Evolutionary conservation across 2,329 filamentous ascomycete species (phyloP), one percentile per base, ranked within the genome.

Genomic region (Clonostachys rosea): DNA sequence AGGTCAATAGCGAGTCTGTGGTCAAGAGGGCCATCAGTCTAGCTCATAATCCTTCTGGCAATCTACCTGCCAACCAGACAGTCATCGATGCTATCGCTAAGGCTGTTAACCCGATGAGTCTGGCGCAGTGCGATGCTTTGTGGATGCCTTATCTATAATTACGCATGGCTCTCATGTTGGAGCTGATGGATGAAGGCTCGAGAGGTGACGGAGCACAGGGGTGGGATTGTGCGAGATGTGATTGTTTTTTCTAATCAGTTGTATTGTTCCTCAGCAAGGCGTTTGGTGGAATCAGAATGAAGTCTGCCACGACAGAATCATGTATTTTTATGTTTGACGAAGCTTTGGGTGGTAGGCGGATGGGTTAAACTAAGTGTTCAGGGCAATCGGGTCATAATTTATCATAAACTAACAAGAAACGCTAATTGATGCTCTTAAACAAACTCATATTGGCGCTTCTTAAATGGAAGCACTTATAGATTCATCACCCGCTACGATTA

Each of bases 61-160:
- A 91, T 61, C 70, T 99, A 56, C 94, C 94, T 7, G 92, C 92
- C 20, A 96, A 95, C 66, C 94, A 99, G 76, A 97, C 92, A 39
- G 90, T 96, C 33, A 92, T 99, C 60, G 94, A 99, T 68, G 70
- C 95, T 52, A 87, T 99, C 52, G 88, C 88, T n/a, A 87, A 86
- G 70, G 91, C 92, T 2, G 91, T 95, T 14, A 95, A 96, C 68
- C 94, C 94, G 2, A 84, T 89, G 71, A 91, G 94, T 64, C 67
- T 99, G 67, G 86, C 87, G 41, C 81, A 89, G 67, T 91, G 88
- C 60, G 94, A 99, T 74, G 84, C 91, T 49, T 71, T 99, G 57
- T 99, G 94, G 91, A 97, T 97, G 92, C 86, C 90, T 20, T 99
- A 95, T 73, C 72, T 97, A 61, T 97, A 75, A 68, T 34, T 30